phyloP scores from a whole-genome alignment of 352 stramenopile species.

The Globisporangium abappressorium region DNA sequence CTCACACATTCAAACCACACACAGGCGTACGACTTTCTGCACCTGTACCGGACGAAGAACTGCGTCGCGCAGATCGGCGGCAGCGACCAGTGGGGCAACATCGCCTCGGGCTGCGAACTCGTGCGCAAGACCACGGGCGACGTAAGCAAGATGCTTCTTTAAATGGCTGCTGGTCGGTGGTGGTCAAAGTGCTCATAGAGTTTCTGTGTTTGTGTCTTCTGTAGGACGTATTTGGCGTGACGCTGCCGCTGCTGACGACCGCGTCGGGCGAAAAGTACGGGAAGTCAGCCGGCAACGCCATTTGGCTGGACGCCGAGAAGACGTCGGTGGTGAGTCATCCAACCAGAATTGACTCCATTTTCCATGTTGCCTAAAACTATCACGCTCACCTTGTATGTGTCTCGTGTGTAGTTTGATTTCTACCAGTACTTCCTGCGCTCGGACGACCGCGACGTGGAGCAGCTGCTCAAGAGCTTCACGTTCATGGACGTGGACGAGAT shows the following conservation, averaged over 20 bases:
- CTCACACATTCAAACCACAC: neutral
- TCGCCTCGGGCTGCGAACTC: conserved; percentile 96
- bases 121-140: conserved; percentile 87
- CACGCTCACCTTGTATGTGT: neutral
- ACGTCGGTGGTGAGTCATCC: conserved; percentile 90
- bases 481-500: conserved; percentile 95
- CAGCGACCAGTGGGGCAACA: conserved; percentile 99
- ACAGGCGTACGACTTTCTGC: conserved; percentile 97
- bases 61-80: conserved; percentile 96
- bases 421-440: conserved; percentile 92
- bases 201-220: neutral
- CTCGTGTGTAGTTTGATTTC: conserved; percentile 76
- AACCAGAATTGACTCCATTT: neutral
- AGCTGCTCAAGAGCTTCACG: conserved; percentile 98
- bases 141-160: conserved; percentile 16
- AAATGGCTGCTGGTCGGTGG: neutral
- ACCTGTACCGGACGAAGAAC: conserved; percentile 90
- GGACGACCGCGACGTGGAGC: conserved; percentile 91
- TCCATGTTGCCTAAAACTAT: neutral
- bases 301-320: conserved; percentile 96
- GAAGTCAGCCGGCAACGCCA: conserved; percentile 97
- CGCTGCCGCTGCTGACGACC: conserved; percentile 96
- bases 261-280: conserved; percentile 98
- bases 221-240: conserved; percentile 92
- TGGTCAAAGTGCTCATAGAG: neutral